These are phyloP conservation scores for Fraxinus pennsylvanica DNA, from an alignment of 257 asterid genomes.

Conservation along the genomic window DNA sequence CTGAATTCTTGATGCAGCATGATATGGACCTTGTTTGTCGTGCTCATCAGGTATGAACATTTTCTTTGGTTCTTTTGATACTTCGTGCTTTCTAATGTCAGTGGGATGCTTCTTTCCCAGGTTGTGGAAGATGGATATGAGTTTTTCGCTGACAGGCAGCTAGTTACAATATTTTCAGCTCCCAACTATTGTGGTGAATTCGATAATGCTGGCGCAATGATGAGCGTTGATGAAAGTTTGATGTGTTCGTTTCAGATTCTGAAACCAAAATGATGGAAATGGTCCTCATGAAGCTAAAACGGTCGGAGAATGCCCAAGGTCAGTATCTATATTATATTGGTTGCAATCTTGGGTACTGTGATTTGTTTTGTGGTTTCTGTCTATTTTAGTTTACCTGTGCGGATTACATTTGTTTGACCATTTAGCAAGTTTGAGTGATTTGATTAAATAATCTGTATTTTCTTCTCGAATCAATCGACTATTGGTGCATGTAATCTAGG, in stretches of 20 bases:
- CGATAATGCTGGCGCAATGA: constrained; percentile 86
- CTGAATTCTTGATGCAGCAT: constrained; percentile 73
- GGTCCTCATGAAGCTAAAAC: constrained; percentile 31
- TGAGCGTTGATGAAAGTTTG: constrained; percentile 85
- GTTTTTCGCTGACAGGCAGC: constrained; percentile 79
- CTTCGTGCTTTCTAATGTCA: constrained; percentile 13
- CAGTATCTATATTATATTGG: constrained; percentile 4
- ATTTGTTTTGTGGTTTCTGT: background rate
- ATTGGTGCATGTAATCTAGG: background rate
- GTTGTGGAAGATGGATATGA: constrained; percentile 90
- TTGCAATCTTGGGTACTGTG: background rate
- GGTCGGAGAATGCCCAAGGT: constrained; percentile 28
- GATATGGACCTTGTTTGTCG: constrained; percentile 85
- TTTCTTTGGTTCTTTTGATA: constrained; percentile 11
- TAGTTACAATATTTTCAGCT: constrained; percentile 82
- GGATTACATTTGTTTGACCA: background rate
- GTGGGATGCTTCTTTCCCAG: constrained; percentile 35
- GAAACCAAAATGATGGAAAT: constrained; percentile 59
- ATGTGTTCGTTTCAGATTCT: constrained; percentile 88
- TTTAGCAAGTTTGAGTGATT: background rate
- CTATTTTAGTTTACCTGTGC: background rate
- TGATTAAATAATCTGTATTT: background rate
- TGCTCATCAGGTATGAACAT: constrained; percentile 71
- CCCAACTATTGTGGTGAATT: constrained; percentile 86
- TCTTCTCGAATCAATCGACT: background rate